Percentiles rank a stretch among this genome's conserved stretches.
Conservation (phyloP, 176 grass and related monocot genomes). For the Eleusine coracana region DNA sequence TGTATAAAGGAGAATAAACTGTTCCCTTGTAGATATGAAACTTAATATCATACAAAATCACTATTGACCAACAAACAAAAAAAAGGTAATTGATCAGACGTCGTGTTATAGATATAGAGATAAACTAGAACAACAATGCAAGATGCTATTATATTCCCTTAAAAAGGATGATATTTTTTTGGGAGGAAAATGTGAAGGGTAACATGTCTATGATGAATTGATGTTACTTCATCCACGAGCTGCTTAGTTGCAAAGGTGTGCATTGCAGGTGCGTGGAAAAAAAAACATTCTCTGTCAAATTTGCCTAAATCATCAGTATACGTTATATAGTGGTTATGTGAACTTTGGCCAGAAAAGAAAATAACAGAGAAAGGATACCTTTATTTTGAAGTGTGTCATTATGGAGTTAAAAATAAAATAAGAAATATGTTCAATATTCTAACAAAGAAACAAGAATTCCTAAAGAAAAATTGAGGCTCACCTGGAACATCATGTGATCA, state of each 20-base stretch:
- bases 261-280: neutral
- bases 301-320: neutral
- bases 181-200: neutral
- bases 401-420: neutral
- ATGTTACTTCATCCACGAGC: neutral
- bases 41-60: neutral
- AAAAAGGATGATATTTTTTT: neutral
- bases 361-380: neutral
- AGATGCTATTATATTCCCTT: neutral
- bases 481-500: constrained; percentile 31
- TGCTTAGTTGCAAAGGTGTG: neutral
- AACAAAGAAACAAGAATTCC: neutral
- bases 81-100: neutral
- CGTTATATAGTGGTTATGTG: neutral
- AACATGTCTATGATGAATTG: neutral
- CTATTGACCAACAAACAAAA: neutral
- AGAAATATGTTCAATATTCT: neutral
- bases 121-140: neutral
- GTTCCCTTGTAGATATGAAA: neutral
- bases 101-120: neutral
- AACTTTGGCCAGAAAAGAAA: constrained; percentile 2
- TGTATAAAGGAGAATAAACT: neutral
- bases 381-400: neutral
- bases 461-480: constrained; percentile 26
- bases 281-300: neutral